A percentile compares a stretch with the other conserved stretches of the same genome.
Evolutionary conservation across 352 stramenopile genomes (phyloP).

Genomic region (Globisporangium canariense): DNA sequence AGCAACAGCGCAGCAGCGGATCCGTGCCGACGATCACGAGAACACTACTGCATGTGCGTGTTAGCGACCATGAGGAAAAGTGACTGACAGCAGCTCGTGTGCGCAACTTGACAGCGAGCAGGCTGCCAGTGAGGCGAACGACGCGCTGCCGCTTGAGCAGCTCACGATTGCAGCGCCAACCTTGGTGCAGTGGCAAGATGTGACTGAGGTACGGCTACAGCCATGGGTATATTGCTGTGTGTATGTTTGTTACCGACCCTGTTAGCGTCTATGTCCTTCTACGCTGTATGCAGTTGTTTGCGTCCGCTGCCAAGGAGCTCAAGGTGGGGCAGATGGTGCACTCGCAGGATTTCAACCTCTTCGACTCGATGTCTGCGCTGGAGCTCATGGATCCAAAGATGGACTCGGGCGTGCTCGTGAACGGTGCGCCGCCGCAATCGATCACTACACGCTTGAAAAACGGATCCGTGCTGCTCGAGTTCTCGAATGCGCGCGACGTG

Average conservation of each 20-base stretch:
- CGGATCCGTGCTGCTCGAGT: constrained; percentile 44
- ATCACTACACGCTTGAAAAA: constrained; percentile 50
- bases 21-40: neutral
- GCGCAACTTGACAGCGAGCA: constrained; percentile 15
- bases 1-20: neutral
- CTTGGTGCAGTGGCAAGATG: constrained; percentile 33
- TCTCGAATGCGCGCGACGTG: constrained; percentile 61
- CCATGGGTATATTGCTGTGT: neutral
- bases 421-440: constrained; percentile 47
- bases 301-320: constrained; percentile 61
- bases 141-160: constrained; percentile 22
- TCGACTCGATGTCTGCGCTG: constrained; percentile 93
- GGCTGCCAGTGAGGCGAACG: constrained; percentile 1
- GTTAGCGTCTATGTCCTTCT: neutral
- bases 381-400: constrained; percentile 94
- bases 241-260: neutral
- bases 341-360: constrained; percentile 85
- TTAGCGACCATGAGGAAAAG: neutral
- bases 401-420: constrained; percentile 88
- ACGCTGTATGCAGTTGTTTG: constrained; percentile 10
- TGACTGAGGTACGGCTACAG: constrained; percentile 36
- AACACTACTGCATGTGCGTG: neutral
- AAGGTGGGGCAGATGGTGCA: constrained; percentile 81
- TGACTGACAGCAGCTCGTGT: constrained; percentile 10
- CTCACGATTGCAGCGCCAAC: constrained; percentile 27